Evolutionary conservation across 2,329 filamentous ascomycete genomes (phyloP), one percentile per base, ranked within the genome.

Genomic region (Sporothrix sp.): DNA sequence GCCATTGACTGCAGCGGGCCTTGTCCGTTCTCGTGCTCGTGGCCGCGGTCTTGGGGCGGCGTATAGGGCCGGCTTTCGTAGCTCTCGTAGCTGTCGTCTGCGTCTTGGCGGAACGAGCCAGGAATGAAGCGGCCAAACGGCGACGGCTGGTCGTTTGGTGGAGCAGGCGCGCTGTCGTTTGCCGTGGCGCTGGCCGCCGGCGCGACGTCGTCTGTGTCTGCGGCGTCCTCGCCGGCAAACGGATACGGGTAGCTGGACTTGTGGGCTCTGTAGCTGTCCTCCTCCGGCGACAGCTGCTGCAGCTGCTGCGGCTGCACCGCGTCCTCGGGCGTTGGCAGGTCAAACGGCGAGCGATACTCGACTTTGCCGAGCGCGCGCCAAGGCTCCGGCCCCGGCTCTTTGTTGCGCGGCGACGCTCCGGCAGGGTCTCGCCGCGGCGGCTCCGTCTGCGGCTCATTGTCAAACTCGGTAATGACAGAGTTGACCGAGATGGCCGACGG

Each of bases 391-490:
- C 10, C 6, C 10, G 25, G 25, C 25, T 28, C 6, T 10, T 28
- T 10, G 25, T 10, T 28, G 25, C 10, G 25, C 25, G 6, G 25
- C 25, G 25, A 5, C 25, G 25, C 25, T 6, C 10, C 25, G 25
- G 5, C 43, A 9, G n/a, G 25, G 13, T 47, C 49, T 1, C 66
- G 68, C 14, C 68, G 58, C 1, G 72, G 67, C 1, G 74, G 67
- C 40, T 81, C 76, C 1, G 74, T 78, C 61, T 88, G 84, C 20
- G 81, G 74, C 58, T 88, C 84, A n/a, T 72, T 74, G 57, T 89
- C 85, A 57, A 88, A 85, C 58, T 86, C 81, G 0, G 84, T 87
- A 7, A 74, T 74, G 37, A 73, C 73, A n/a, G 81, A 82, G 6
- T 67, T 68, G 42, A 67, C 68, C 6, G 84, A 85, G 13, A 79